These are phyloP conservation scores for Aspergillus versicolor DNA, from an alignment of 2,329 filamentous ascomycete genomes.

Conservation along the genomic window DNA sequence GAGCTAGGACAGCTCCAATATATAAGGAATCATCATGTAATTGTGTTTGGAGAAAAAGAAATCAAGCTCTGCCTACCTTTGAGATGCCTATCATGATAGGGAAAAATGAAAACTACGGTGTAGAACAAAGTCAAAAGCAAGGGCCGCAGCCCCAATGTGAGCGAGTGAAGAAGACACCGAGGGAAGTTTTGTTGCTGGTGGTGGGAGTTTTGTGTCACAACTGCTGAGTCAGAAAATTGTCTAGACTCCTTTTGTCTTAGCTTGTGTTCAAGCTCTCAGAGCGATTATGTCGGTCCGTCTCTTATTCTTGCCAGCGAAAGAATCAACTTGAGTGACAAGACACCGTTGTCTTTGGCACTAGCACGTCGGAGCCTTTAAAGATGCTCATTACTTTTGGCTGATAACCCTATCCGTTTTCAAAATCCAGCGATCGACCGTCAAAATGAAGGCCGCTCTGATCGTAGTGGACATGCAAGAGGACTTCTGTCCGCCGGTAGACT, in stretches of 20 bases:
- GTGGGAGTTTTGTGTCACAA: slow-evolving; percentile 17
- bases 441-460: slow-evolving; percentile 57
- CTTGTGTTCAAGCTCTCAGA: background rate
- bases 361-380: background rate
- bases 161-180: slow-evolving; percentile 19
- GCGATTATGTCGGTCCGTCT: too few relatives aligned
- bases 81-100: slow-evolving; percentile 29
- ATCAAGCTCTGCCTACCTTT: slow-evolving; percentile 28
- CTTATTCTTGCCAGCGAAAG: background rate
- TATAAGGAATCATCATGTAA: slow-evolving; percentile 56
- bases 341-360: background rate
- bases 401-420: background rate
- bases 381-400: background rate
- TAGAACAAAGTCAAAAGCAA: slow-evolving; percentile 7
- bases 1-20: slow-evolving; percentile 79
- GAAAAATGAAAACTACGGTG: slow-evolving; percentile 7
- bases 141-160: slow-evolving; percentile 34
- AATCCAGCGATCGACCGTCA: background rate
- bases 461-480: slow-evolving; percentile 92
- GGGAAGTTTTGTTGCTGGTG: slow-evolving; percentile 13
- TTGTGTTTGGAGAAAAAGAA: background rate
- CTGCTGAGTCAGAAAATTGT: slow-evolving; percentile 17
- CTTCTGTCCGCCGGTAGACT: slow-evolving; percentile 80
- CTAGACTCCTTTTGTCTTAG: background rate
- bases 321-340: background rate